phyloP scores from a whole-genome alignment of 2,329 filamentous ascomycete species.

The Orbilia oligospora region DNA sequence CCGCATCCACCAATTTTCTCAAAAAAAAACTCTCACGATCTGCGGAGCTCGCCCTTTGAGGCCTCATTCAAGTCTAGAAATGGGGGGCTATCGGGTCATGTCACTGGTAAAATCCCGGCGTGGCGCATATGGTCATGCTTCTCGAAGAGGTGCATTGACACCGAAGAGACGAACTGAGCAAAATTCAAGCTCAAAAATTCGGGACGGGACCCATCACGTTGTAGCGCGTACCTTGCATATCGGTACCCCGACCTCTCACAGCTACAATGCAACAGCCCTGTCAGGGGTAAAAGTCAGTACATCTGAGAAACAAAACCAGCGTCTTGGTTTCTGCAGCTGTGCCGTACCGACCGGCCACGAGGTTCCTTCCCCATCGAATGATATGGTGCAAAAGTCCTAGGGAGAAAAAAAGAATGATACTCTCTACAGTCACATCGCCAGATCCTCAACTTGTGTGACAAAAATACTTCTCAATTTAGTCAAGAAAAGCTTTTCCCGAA shows the following conservation, averaged over 20 bases:
- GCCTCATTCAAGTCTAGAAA: neutral
- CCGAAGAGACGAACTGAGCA: conserved; percentile 11
- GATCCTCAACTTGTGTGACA: conserved; percentile 6
- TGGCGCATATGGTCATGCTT: conserved; percentile 28
- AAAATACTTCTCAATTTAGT: conserved; percentile 16
- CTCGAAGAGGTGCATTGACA: conserved; percentile 26
- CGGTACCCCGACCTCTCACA: conserved; percentile 24
- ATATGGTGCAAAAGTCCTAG: neutral
- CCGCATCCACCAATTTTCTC: conserved; percentile 10
- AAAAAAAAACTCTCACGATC: neutral
- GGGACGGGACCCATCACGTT: conserved; percentile 31
- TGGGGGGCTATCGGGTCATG: neutral
- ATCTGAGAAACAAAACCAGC: conserved; percentile 11
- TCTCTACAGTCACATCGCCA: neutral
- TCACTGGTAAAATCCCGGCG: conserved; percentile 10
- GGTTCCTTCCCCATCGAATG: neutral
- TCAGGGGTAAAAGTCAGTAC: conserved; percentile 24
- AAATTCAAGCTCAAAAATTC: conserved; percentile 23
- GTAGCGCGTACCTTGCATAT: conserved; percentile 37
- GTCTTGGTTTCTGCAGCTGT: conserved; percentile 2
- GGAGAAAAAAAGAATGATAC: neutral
- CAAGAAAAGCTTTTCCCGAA: neutral
- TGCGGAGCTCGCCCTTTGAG: conserved; percentile 11
- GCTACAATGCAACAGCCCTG: conserved; percentile 32
- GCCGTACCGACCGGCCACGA: conserved; percentile 18